These are phyloP conservation scores for Lasiodiplodia gonubiensis DNA, from an alignment of 2,329 filamentous ascomycete genomes.

Conservation along the genomic window DNA sequence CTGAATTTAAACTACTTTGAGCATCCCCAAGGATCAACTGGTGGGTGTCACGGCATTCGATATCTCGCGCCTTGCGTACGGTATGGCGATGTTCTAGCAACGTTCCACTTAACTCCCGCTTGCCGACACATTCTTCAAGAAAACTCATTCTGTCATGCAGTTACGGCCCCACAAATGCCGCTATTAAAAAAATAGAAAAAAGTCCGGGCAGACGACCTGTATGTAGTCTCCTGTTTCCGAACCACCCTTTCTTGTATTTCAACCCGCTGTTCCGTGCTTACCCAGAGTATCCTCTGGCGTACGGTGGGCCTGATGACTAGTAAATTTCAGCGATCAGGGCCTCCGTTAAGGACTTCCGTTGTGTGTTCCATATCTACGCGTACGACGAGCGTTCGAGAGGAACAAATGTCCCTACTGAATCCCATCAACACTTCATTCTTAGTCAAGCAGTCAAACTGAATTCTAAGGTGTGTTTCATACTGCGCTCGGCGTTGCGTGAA, in stretches of 20 bases:
- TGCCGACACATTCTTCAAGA: not conserved
- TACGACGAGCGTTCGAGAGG: no score
- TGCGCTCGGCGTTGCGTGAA: not conserved
- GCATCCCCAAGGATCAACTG: not conserved
- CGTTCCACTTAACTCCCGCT: not conserved
- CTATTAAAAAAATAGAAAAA: no score
- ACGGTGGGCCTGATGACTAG: no score
- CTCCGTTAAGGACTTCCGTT: no score
- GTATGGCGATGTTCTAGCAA: not conserved
- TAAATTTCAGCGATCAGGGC: no score
- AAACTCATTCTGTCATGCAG: not conserved
- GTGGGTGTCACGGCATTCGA: constrained; percentile 16
- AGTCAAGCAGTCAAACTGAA: not conserved
- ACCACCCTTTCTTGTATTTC: not conserved
- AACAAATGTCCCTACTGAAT: not conserved
- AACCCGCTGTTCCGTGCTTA: no score
- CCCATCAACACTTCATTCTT: not conserved
- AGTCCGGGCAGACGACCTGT: not conserved
- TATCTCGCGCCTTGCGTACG: constrained; percentile 8
- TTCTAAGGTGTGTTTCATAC: not conserved
- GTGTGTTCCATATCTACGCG: no score
- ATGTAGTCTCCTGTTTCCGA: not conserved
- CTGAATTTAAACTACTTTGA: constrained; percentile 5
- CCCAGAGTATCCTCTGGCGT: no score
- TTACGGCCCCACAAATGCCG: not conserved